Evolutionary conservation across 2,329 filamentous ascomycete species (phyloP).

Genomic region (Trichocomaceae sp.): DNA sequence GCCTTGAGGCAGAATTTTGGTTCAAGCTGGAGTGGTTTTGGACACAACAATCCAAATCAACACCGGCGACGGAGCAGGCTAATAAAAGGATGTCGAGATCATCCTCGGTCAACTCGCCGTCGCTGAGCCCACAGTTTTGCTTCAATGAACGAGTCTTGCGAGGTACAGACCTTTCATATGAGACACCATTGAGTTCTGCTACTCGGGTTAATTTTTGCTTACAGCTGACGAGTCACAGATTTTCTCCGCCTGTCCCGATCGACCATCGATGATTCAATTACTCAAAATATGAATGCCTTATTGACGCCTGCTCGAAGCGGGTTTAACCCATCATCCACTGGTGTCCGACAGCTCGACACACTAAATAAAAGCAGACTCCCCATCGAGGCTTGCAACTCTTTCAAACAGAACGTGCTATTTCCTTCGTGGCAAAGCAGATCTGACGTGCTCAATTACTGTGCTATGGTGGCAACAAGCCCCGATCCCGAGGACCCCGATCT

Average conservation of each 20-base stretch:
- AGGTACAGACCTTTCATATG: constrained; percentile 44
- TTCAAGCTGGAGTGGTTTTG: constrained; percentile 38
- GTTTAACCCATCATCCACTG: constrained; percentile 76
- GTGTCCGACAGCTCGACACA: constrained; percentile 51
- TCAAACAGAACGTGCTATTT: constrained; percentile 74
- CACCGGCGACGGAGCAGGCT: constrained; percentile 20
- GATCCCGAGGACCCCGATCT: constrained; percentile 81
- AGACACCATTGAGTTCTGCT: background rate
- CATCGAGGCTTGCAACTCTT: constrained; percentile 57
- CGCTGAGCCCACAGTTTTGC: constrained; percentile 67
- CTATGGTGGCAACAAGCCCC: constrained; percentile 75
- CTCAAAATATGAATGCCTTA: constrained; percentile 85
- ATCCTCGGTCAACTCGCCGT: constrained; percentile 41
- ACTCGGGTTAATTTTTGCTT: constrained; percentile 5
- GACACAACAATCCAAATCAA: constrained; percentile 19
- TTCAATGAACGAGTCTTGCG: constrained; percentile 63
- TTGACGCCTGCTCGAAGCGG: constrained; percentile 62
- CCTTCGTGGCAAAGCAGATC: constrained; percentile 79
- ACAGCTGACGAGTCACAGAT: constrained; percentile 49
- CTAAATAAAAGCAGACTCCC: constrained; percentile 51
- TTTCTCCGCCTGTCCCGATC: constrained; percentile 81
- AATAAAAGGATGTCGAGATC: constrained; percentile 34
- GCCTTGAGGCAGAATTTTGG: background rate
- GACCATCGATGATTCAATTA: constrained; percentile 86
- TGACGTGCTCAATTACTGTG: constrained; percentile 83